phyloP scores from a whole-genome alignment of 805 yeast species.

The Vanderwaltozyma yarrowii region DNA sequence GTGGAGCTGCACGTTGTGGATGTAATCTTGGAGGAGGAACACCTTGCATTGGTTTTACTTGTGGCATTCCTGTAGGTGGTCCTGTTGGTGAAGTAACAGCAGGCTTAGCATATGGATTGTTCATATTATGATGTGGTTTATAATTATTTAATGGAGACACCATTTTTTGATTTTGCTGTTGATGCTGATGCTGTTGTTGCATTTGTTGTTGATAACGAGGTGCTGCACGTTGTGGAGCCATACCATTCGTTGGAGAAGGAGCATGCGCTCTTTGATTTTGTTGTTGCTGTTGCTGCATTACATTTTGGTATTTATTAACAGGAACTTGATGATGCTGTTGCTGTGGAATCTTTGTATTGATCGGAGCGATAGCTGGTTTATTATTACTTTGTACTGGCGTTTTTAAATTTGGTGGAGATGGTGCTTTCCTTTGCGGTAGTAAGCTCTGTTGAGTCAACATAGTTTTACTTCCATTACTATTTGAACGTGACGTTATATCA shows the following conservation, averaged over 20 bases:
- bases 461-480: background rate
- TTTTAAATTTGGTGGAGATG: constrained; percentile 20
- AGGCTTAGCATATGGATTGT: constrained; percentile 16
- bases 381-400: constrained; percentile 3
- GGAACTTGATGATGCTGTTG: background rate
- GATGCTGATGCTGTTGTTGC: constrained; percentile 4
- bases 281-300: constrained; percentile 1
- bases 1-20: constrained; percentile 20
- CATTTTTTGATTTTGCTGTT: constrained; percentile 6
- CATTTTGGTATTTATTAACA: background rate
- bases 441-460: constrained; percentile 6
- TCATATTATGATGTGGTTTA: constrained; percentile 18
- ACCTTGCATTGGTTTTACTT: background rate
- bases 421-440: constrained; percentile 22
- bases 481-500: background rate
- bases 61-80: constrained; percentile 1
- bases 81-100: constrained; percentile 1
- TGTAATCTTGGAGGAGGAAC: constrained; percentile 14
- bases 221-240: constrained; percentile 3
- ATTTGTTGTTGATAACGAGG: constrained; percentile 4
- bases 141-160: constrained; percentile 7
- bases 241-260: constrained; percentile 5
- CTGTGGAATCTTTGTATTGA: constrained; percentile 2
- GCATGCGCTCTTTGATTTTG: constrained; percentile 7
- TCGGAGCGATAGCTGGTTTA: constrained; percentile 1